phyloP scores from a whole-genome alignment of 805 yeast species.

The Lachancea cidri region DNA sequence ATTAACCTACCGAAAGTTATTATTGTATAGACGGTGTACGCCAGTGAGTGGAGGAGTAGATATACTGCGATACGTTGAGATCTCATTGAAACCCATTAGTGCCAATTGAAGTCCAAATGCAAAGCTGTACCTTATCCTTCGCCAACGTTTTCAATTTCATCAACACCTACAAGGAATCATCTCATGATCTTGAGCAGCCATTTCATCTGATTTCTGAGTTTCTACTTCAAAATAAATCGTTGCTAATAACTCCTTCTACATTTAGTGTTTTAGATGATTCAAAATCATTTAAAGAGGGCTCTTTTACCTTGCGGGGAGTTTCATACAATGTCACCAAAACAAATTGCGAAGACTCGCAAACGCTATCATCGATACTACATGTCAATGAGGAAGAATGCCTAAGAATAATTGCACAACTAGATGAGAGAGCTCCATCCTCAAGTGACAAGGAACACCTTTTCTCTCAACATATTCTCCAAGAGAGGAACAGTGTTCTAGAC shows the following conservation, averaged over 20 bases:
- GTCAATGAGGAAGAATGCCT: conserved; percentile 43
- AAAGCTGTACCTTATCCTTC: too few species aligned
- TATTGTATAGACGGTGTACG: too few species aligned
- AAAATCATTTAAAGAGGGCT: not conserved
- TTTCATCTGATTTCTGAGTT: conserved; percentile 15
- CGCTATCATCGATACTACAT: conserved; percentile 36
- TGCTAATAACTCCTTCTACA: conserved; percentile 11
- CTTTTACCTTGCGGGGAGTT: conserved; percentile 38
- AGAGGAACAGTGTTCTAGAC: conserved; percentile 46
- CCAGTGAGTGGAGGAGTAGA: too few species aligned
- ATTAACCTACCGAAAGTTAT: too few species aligned
- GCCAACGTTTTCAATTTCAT: conserved; percentile 18
- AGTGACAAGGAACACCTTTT: conserved; percentile 23
- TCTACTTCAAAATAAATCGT: conserved; percentile 11
- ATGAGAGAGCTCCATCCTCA: conserved; percentile 35
- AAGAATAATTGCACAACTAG: conserved; percentile 42
- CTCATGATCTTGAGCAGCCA: conserved; percentile 10
- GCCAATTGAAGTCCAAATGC: too few species aligned
- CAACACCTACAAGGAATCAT: conserved; percentile 10
- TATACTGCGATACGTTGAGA: too few species aligned
- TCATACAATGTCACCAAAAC: conserved; percentile 35
- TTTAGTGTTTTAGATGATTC: conserved; percentile 8
- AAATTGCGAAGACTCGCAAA: conserved; percentile 37
- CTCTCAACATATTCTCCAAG: conserved; percentile 41
- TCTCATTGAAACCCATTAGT: too few species aligned